Percentiles rank a stretch among this genome's conserved stretches.
phyloP scores from a whole-genome alignment of 2,329 filamentous ascomycete species.

The Ophiostoma australiae region DNA sequence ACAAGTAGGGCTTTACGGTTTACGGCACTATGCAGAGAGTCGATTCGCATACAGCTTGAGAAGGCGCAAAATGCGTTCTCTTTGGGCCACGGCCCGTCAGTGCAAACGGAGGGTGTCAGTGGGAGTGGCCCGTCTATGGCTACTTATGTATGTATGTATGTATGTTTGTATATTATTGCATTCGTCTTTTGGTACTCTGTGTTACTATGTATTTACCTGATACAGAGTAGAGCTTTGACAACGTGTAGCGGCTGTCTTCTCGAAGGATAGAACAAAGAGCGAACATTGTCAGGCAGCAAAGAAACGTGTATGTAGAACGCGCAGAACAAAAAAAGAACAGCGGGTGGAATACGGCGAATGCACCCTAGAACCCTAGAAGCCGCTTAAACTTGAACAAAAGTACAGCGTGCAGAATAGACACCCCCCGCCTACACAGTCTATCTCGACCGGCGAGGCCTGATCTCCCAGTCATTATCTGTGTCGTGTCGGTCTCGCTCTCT shows the following conservation, averaged over 20 bases:
- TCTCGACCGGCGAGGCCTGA: not conserved
- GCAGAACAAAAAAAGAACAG: not conserved
- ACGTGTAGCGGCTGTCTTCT: slow-evolving; percentile 8
- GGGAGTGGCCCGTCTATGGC: not conserved
- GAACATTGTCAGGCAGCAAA: not conserved
- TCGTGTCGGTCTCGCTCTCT: not conserved
- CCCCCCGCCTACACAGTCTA: not conserved
- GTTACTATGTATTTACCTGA: not conserved
- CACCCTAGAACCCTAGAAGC: not conserved
- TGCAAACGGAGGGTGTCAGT: not conserved
- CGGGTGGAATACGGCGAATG: not conserved
- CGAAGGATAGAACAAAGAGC: slow-evolving; percentile 2
- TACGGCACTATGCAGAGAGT: not conserved
- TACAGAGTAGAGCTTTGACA: not conserved
- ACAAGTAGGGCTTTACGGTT: no score
- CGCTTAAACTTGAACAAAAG: not conserved
- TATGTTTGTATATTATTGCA: no score
- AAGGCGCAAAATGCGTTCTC: slow-evolving; percentile 9
- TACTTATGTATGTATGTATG: not conserved
- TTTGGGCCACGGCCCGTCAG: slow-evolving; percentile 3
- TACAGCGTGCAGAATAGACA: not conserved
- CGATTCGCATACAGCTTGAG: not conserved
- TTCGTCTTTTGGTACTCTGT: not conserved
- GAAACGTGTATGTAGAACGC: not conserved
- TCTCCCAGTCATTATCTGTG: not conserved